phyloP scores from a whole-genome alignment of 83 land plant species.

The Picea abies region DNA sequence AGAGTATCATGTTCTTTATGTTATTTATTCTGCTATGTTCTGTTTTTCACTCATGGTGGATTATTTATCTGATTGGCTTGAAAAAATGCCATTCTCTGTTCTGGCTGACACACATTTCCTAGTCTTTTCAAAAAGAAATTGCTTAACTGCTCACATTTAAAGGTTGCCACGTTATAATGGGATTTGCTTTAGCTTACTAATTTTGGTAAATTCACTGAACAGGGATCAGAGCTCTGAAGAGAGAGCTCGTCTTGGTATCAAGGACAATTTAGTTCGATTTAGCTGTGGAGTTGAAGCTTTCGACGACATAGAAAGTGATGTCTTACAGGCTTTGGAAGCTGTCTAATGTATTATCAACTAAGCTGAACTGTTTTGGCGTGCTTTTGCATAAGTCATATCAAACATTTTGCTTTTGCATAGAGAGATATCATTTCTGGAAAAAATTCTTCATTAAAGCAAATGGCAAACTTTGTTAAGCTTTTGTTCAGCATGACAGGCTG shows the following conservation, averaged over 20 bases:
- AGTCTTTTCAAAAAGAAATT: background rate
- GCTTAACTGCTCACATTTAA: background rate
- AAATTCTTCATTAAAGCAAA: background rate
- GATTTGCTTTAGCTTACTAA: background rate
- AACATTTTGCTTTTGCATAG: background rate
- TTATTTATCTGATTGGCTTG: background rate
- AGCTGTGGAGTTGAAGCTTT: conserved; percentile 95
- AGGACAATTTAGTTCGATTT: conserved; percentile 93
- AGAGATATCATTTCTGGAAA: conserved; percentile 2
- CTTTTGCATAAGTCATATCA: background rate
- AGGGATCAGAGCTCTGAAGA: conserved; percentile 87
- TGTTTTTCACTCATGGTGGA: background rate
- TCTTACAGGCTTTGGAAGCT: conserved; percentile 79
- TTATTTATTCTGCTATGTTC: background rate
- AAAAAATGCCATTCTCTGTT: background rate
- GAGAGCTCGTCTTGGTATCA: conserved; percentile 82
- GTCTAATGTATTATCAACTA: conserved; percentile 31
- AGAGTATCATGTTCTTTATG: background rate
- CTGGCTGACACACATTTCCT: background rate
- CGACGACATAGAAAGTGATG: conserved; percentile 83
- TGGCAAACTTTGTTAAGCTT: background rate
- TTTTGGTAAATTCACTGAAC: conserved; percentile 15
- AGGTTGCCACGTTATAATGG: background rate
- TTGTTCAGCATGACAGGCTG: background rate
- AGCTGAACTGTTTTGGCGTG: background rate